These are phyloP conservation scores for Rhytidiadelphus loreus DNA, from an alignment of 225 moss, liverwort and hornwort genomes.

Conservation along the genomic window DNA sequence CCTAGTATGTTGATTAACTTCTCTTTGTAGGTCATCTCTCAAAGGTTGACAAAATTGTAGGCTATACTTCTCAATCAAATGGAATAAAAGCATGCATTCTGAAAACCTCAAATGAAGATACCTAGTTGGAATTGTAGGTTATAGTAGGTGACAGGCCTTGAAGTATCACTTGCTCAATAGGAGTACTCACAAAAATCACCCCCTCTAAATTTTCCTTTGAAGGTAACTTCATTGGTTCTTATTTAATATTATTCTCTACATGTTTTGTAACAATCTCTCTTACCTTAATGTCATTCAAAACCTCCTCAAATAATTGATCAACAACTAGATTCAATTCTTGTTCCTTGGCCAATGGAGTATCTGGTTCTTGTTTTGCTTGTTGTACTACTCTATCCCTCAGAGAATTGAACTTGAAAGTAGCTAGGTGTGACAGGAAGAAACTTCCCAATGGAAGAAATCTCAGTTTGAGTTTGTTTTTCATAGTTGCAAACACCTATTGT, in stretches of 20 bases:
- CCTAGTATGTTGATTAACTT: too few species aligned
- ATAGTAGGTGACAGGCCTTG: accelerated
- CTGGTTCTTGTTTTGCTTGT: accelerated
- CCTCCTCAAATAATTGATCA: background rate
- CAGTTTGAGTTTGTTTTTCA: too few species aligned
- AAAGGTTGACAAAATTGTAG: accelerated
- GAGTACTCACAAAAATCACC: background rate
- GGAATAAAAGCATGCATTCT: background rate
- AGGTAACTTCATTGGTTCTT: background rate
- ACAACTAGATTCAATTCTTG: background rate
- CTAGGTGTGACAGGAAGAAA: accelerated
- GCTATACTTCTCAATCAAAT: background rate
- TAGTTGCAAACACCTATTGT: too few species aligned
- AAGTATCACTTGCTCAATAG: background rate
- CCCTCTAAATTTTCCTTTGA: background rate
- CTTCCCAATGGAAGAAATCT: accelerated
- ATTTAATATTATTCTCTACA: background rate
- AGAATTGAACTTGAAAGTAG: background rate
- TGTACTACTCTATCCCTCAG: accelerated
- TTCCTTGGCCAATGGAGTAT: accelerated
- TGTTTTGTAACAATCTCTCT: accelerated
- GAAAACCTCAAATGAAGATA: background rate
- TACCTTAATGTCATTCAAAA: background rate
- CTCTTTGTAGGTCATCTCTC: accelerated
- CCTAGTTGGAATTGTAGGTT: background rate